These are phyloP conservation scores for Hapsidospora chrysogenum DNA, from an alignment of 495 filamentous ascomycete genomes.

Conservation along the genomic window DNA sequence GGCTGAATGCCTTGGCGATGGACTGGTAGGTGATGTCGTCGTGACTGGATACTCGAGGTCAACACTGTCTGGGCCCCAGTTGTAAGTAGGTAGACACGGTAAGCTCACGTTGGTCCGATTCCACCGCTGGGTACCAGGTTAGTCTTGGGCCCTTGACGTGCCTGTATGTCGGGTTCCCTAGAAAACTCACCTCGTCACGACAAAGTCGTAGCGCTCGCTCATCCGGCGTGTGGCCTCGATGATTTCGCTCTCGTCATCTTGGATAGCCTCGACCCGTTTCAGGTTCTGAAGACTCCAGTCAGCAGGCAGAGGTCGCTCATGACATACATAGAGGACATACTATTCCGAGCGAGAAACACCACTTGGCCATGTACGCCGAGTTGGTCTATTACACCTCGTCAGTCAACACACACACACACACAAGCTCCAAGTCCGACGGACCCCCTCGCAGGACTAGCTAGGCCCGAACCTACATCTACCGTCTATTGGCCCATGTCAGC, in stretches of 20 bases:
- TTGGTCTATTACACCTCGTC: too few species aligned
- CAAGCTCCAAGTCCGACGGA: too few species aligned
- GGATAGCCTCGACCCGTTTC: conserved; percentile 80
- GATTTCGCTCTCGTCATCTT: conserved; percentile 81
- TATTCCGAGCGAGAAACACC: conserved; percentile 81
- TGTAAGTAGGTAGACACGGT: too few species aligned
- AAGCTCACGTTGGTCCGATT: conserved; percentile 72
- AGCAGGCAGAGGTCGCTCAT: neutral
- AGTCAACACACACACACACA: too few species aligned
- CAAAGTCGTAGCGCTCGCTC: conserved; percentile 78
- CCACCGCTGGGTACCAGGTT: conserved; percentile 43
- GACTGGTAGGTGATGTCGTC: conserved; percentile 96
- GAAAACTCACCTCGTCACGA: conserved; percentile 50
- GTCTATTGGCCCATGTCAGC: conserved; percentile 5
- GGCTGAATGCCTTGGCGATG: conserved; percentile 73
- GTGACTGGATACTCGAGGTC: too few species aligned
- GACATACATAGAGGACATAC: conserved; percentile 16
- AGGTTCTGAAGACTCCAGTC: conserved; percentile 32
- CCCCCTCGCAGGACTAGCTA: too few species aligned
- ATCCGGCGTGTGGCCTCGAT: conserved; percentile 73
- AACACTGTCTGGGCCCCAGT: too few species aligned
- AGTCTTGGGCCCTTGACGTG: neutral
- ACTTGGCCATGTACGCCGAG: conserved; percentile 79
- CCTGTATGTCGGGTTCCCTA: neutral
- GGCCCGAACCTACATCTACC: conserved; percentile 11